A percentile compares a stretch with the other conserved stretches of the same genome.
phyloP scores from a whole-genome alignment of 768 basidiomycete genomes.

The Jaapia argillacea region DNA sequence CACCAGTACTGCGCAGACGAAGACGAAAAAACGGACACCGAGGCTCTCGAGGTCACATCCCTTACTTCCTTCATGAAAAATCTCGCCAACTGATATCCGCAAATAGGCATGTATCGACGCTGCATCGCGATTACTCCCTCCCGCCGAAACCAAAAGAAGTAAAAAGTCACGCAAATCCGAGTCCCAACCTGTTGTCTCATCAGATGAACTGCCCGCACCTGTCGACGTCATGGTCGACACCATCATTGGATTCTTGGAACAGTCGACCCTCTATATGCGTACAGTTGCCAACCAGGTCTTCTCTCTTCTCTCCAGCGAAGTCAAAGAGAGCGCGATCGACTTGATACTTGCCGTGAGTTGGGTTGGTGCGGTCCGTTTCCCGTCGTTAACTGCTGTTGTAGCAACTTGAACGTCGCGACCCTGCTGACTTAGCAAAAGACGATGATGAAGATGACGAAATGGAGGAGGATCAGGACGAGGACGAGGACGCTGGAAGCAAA shows the following conservation, averaged over 20 bases:
- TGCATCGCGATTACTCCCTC: conserved; percentile 42
- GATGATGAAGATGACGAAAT: conserved; percentile 20
- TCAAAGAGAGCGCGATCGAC: conserved; percentile 64
- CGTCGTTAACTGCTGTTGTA: conserved; percentile 19
- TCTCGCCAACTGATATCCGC: no score
- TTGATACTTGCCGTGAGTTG: conserved; percentile 69
- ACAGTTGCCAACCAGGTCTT: conserved; percentile 76
- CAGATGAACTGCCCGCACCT: conserved; percentile 41
- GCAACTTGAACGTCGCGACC: conserved; percentile 78
- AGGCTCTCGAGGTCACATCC: conserved; percentile 49
- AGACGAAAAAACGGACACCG: conserved; percentile 38
- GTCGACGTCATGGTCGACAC: conserved; percentile 82
- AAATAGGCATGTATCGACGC: conserved; percentile 52
- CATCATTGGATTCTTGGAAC: conserved; percentile 86
- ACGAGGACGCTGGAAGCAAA: conserved; percentile 19
- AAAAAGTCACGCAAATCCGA: conserved; percentile 31
- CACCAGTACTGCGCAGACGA: conserved; percentile 62
- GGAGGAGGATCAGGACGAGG: conserved; percentile 18
- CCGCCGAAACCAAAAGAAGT: conserved; percentile 20
- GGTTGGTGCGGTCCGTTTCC: background rate
- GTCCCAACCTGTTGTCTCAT: conserved; percentile 16
- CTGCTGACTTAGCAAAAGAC: conserved; percentile 36
- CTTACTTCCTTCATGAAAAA: no score
- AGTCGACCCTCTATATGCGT: conserved; percentile 71
- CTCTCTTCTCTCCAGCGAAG: conserved; percentile 54